Base-by-base conservation (phyloP, 495 filamentous ascomycete species). In the Symbiotaphrina buchneri region DNA sequence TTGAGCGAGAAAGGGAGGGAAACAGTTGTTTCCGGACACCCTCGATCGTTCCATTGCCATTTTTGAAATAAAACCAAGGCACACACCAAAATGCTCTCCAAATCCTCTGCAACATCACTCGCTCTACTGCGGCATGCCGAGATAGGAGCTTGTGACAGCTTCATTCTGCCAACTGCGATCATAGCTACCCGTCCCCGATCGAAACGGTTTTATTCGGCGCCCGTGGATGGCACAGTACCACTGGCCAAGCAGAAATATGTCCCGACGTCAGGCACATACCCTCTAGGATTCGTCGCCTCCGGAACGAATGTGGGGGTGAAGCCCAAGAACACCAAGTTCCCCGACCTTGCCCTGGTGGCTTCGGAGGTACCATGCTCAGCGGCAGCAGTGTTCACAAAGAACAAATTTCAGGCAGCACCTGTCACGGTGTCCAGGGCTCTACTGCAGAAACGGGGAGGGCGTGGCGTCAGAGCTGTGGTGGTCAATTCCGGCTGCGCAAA, bases 401-500 rank as follows among this genome's bases (percentile, higher is more conserved):
- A 95, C 58, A 87, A 84, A 51, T 99, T 95, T 55, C 84, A 92
- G 47, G 87, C 87, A 14, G 87, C 87, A 17, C 87, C 87, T 10
- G 82, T 97, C 24, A 77, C 79, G 27, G 73, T 90, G 31, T 81
- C 74, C 45, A 62, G 69, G 35, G 55, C 71, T 31, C 73, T 75
- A 34, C 53, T 95, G 30, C 50, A 68, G 39, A 56, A 55, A 35
- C 62, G 67, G 36, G 53, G 59, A 8, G 80, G 82, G 21, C 52
- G 63, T 28, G 79, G 77, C 0, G 61, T 95, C 34, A 65, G 71
- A 32, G 71, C 74, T 15, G 69, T 99, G 17, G 68, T 99, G 11
- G 74, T 93, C 52, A 99, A 99, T 53, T 82, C 80, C 18, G 90
- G 87, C 26, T 93, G 85, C 44, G 87, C 87, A 32, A 99, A 99